Evolutionary conservation across 2,329 filamentous ascomycete species (phyloP).

Genomic region (Fonsecaea nubica): DNA sequence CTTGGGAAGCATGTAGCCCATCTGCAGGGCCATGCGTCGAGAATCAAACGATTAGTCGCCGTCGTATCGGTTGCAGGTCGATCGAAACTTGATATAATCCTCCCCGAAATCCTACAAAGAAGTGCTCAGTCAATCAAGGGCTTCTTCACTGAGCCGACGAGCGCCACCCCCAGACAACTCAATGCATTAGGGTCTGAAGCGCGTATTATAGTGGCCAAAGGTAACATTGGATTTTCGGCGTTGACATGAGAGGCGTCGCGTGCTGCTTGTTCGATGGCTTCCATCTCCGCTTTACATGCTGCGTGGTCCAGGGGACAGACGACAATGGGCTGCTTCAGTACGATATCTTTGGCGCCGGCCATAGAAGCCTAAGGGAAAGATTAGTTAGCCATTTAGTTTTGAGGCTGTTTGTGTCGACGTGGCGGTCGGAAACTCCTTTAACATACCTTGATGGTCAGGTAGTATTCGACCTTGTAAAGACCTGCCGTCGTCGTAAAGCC

Average conservation of each 20-base stretch:
- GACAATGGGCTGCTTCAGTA: constrained; percentile 88
- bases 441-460: constrained; percentile 85
- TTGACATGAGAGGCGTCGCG: constrained; percentile 89
- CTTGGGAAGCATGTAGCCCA: not conserved
- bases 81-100: not conserved
- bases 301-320: constrained; percentile 95
- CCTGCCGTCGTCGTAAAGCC: constrained; percentile 94
- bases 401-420: not conserved
- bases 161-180: constrained; percentile 65
- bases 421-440: not conserved
- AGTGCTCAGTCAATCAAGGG: constrained; percentile 67
- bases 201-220: constrained; percentile 79
- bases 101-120: not conserved
- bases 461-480: constrained; percentile 98
- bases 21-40: not conserved
- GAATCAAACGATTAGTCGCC: not conserved
- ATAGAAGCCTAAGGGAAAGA: constrained; percentile 75
- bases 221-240: constrained; percentile 90
- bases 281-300: constrained; percentile 97
- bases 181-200: constrained; percentile 73
- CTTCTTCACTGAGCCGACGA: constrained; percentile 68
- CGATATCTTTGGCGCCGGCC: constrained; percentile 85
- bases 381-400: constrained; percentile 10
- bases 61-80: not conserved
- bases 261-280: constrained; percentile 93